Evolutionary conservation across 805 yeast genomes (phyloP).

Genomic region (Wickerhamomyces strasburgensis): DNA sequence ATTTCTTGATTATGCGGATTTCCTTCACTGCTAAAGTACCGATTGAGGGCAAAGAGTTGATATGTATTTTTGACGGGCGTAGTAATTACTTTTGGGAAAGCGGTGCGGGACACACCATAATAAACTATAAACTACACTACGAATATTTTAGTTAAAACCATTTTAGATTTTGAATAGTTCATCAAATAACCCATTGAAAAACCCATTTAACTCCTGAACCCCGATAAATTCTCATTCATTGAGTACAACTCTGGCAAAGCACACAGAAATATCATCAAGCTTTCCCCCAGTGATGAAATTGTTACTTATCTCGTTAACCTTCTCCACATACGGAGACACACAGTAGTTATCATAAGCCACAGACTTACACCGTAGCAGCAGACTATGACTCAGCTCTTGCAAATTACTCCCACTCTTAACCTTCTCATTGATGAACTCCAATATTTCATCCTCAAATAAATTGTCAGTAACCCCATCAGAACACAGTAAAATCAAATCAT

Average conservation of each 20-base stretch:
- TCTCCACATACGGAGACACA: constrained; percentile 49
- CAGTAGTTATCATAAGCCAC: constrained; percentile 50
- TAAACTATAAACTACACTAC: too few species aligned
- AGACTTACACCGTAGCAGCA: constrained; percentile 41
- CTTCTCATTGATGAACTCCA: constrained; percentile 32
- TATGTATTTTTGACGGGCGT: too few species aligned
- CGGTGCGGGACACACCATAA: too few species aligned
- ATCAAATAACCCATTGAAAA: too few species aligned
- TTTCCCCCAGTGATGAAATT: constrained; percentile 45
- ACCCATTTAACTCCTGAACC: neutral
- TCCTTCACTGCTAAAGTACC: too few species aligned
- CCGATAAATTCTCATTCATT: constrained; percentile 4
- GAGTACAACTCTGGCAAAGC: constrained; percentile 39
- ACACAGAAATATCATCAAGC: constrained; percentile 49
- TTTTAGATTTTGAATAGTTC: too few species aligned
- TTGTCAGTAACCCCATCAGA: constrained; percentile 54
- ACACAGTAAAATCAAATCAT: constrained; percentile 42
- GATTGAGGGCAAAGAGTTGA: too few species aligned
- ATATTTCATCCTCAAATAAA: constrained; percentile 43
- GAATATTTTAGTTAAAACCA: too few species aligned
- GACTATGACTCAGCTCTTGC: constrained; percentile 34
- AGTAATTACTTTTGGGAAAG: too few species aligned
- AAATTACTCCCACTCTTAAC: constrained; percentile 29
- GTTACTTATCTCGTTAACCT: constrained; percentile 35
- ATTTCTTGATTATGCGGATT: too few species aligned